Percentiles rank a stretch among this genome's conserved stretches.
phyloP scores from a whole-genome alignment of 2,329 filamentous ascomycete genomes.

The Xylariaceae sp. region DNA sequence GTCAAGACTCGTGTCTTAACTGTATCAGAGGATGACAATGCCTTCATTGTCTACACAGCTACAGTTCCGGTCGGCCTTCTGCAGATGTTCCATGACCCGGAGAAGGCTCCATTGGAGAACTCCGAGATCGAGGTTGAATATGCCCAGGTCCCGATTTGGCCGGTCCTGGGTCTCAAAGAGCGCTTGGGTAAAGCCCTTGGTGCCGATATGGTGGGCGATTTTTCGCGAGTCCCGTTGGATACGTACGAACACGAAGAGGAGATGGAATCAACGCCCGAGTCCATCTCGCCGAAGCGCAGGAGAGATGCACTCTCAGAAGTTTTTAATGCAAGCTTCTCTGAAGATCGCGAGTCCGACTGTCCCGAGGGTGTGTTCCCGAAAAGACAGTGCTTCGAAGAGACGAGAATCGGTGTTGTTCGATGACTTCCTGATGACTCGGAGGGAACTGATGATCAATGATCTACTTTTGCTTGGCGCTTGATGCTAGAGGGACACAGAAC shows the following conservation, averaged over 20 bases:
- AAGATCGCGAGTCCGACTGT: slow-evolving; percentile 23
- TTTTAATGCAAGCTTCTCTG: slow-evolving; percentile 30
- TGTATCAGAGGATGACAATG: slow-evolving; percentile 41
- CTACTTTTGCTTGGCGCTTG: no score
- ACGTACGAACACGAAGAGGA: slow-evolving; percentile 39
- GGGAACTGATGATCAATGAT: no score
- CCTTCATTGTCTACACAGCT: slow-evolving; percentile 52
- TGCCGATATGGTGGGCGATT: slow-evolving; percentile 44
- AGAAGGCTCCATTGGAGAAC: slow-evolving; percentile 33
- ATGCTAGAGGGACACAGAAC: no score
- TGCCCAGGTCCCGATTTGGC: slow-evolving; percentile 50
- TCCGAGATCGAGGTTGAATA: slow-evolving; percentile 44
- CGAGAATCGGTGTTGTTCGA: slow-evolving; percentile 19
- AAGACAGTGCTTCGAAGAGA: slow-evolving; percentile 25
- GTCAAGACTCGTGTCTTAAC: slow-evolving; percentile 49
- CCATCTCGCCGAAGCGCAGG: slow-evolving; percentile 23
- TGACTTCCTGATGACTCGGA: neutral
- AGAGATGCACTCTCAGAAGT: slow-evolving; percentile 27
- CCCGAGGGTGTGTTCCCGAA: slow-evolving; percentile 20
- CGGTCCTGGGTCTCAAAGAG: slow-evolving; percentile 52
- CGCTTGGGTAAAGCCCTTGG: slow-evolving; percentile 52
- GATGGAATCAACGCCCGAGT: slow-evolving; percentile 1
- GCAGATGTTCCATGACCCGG: slow-evolving; percentile 46
- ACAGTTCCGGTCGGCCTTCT: slow-evolving; percentile 47
- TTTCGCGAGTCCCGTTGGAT: slow-evolving; percentile 40